Percentiles rank a stretch among this genome's conserved stretches.
Evolutionary conservation across 2,329 filamentous ascomycete genomes (phyloP).

Genomic region (Fragosphaeria purpurea): DNA sequence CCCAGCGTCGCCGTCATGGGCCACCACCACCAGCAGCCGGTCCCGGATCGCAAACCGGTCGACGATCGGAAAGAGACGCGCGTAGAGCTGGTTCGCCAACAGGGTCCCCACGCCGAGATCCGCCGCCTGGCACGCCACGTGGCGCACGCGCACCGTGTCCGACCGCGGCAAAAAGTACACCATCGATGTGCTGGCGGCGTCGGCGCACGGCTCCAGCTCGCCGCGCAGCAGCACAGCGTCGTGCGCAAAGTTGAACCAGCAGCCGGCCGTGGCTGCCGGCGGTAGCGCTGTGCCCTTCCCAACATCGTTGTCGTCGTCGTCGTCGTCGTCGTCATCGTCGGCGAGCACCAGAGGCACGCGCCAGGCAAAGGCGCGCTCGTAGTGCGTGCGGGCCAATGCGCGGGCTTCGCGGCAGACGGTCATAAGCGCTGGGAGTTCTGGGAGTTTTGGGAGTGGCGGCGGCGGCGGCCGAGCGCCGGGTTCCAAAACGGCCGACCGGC

Average conservation of each 20-base stretch:
- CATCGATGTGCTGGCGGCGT: constrained; percentile 37
- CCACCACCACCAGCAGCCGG: constrained; percentile 24
- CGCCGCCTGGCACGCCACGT: constrained; percentile 33
- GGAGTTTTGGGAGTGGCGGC: constrained; percentile 6
- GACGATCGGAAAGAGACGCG: constrained; percentile 36
- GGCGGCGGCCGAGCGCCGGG: constrained; percentile 16
- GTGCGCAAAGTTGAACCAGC: constrained; percentile 37
- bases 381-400: constrained; percentile 30
- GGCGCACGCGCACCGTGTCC: constrained; percentile 33
- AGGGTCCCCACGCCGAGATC: constrained; percentile 33
- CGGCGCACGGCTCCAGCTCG: constrained; percentile 37
- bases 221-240: constrained; percentile 39
- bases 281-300: constrained; percentile 2
- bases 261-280: not conserved
- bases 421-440: constrained; percentile 30
- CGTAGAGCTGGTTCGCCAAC: constrained; percentile 35
- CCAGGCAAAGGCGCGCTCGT: constrained; percentile 38
- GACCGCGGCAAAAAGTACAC: constrained; percentile 35
- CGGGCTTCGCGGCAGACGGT: constrained; percentile 34
- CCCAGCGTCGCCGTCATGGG: no score
- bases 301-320: constrained; percentile 1
- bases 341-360: constrained; percentile 30
- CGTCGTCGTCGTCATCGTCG: constrained; percentile 1
- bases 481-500: constrained; percentile 20
- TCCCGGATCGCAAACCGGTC: constrained; percentile 30